These are phyloP conservation scores for Bacidia rubella DNA, from an alignment of 495 filamentous ascomycete species.

Conservation along the genomic window DNA sequence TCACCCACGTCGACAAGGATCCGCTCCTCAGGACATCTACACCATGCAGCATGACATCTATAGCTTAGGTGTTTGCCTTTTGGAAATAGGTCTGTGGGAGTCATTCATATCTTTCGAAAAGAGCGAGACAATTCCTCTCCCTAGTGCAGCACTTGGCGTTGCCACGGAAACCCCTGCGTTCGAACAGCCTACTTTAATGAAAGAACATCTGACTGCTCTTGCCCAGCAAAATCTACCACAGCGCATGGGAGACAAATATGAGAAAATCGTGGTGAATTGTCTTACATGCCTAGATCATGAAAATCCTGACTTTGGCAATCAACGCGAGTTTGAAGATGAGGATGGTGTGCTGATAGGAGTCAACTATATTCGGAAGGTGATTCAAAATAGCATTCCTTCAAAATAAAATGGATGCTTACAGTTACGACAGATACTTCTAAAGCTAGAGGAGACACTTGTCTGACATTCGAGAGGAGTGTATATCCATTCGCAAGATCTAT, in stretches of 20 bases:
- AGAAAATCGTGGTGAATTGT: constrained; percentile 36
- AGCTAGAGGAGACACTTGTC: too few species aligned
- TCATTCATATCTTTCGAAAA: constrained; percentile 28
- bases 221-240: constrained; percentile 29
- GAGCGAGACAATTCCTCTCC: not conserved
- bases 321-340: constrained; percentile 33
- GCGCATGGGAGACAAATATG: constrained; percentile 37
- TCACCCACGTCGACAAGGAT: constrained; percentile 40
- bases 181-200: constrained; percentile 19
- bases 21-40: constrained; percentile 27
- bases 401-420: too few species aligned
- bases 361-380: constrained; percentile 38
- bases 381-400: too few species aligned
- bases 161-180: not conserved
- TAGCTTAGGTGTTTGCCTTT: constrained; percentile 44
- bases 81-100: constrained; percentile 49
- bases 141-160: not conserved
- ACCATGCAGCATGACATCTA: constrained; percentile 55
- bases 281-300: constrained; percentile 40
- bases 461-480: too few species aligned
- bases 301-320: constrained; percentile 33
- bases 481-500: too few species aligned
- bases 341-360: constrained; percentile 37
- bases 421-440: too few species aligned
- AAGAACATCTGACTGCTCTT: constrained; percentile 28